phyloP scores from a whole-genome alignment of 2,329 filamentous ascomycete genomes.

The Calonectria henricotiae region DNA sequence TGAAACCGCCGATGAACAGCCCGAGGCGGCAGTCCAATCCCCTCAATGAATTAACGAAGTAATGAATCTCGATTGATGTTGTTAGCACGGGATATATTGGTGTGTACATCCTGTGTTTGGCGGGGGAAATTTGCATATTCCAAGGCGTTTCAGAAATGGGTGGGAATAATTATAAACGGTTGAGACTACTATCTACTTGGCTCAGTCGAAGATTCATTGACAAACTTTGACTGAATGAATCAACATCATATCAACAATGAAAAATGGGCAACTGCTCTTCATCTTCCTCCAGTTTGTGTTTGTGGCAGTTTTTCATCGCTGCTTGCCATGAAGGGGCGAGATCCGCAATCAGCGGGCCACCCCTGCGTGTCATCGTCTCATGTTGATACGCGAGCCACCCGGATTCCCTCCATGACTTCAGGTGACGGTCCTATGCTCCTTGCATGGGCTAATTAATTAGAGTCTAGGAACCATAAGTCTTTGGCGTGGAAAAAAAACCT shows the following conservation, averaged over 20 bases:
- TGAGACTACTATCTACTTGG: constrained; percentile 32
- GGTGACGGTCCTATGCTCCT: constrained; percentile 25
- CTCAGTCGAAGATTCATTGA: constrained; percentile 25
- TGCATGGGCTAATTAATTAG: constrained; percentile 24
- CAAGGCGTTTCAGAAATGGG: constrained; percentile 53
- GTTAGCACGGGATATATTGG: constrained; percentile 42
- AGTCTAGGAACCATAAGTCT: not conserved
- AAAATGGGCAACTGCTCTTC: constrained; percentile 26
- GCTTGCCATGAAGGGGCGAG: not conserved
- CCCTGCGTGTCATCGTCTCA: constrained; percentile 36
- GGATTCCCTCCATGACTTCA: constrained; percentile 14
- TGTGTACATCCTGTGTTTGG: constrained; percentile 38
- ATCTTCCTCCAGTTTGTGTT: not conserved
- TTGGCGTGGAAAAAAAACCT: not conserved
- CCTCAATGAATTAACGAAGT: constrained; percentile 48
- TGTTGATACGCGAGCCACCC: constrained; percentile 28
- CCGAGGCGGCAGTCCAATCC: constrained; percentile 50
- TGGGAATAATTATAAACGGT: constrained; percentile 37
- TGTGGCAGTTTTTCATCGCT: constrained; percentile 1
- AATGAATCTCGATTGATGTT: constrained; percentile 31
- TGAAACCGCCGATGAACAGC: constrained; percentile 41
- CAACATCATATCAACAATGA: constrained; percentile 18
- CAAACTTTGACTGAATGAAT: constrained; percentile 29
- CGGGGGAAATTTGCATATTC: constrained; percentile 48
- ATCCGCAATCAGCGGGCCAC: constrained; percentile 3